A percentile compares a stretch with the other conserved stretches of the same genome.
Evolutionary conservation across 768 basidiomycete species (phyloP).

Genomic region (Serendipita indica): DNA sequence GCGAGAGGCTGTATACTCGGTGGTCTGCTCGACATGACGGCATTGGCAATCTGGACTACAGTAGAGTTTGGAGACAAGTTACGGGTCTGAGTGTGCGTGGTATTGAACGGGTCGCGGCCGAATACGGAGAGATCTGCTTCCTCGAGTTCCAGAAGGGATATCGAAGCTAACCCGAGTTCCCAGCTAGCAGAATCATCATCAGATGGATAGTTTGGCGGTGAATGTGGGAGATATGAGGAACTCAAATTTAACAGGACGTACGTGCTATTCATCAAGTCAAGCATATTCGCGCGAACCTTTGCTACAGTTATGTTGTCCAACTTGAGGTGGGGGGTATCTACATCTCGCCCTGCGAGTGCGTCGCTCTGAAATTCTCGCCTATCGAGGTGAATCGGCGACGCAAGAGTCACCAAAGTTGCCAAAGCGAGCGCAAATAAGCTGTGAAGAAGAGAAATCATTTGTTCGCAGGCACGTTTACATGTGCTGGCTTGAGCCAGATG

Average conservation of each 20-base stretch:
- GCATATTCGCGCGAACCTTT: conserved; percentile 8
- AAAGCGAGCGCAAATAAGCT: conserved; percentile 9
- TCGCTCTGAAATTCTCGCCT: too few relatives aligned
- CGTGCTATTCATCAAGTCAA: not conserved
- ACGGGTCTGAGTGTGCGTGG: not conserved
- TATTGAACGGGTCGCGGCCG: not conserved
- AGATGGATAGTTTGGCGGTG: too few relatives aligned
- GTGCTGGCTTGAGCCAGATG: too few relatives aligned
- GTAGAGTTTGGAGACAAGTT: not conserved
- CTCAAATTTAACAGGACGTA: not conserved
- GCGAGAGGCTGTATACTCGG: conserved; percentile 12
- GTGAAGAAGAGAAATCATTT: too few relatives aligned
- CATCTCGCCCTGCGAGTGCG: too few relatives aligned
- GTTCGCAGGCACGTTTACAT: too few relatives aligned
- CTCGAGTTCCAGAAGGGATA: conserved; percentile 20
- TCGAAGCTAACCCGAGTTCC: conserved; percentile 16
- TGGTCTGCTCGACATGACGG: not conserved
- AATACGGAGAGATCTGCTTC: conserved; percentile 18
- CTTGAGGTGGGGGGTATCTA: not conserved
- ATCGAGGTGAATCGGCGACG: too few relatives aligned
- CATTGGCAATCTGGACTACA: not conserved
- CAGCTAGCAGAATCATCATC: conserved; percentile 16
- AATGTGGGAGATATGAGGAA: too few relatives aligned
- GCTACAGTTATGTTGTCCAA: not conserved
- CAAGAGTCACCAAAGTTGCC: not conserved